phyloP scores from a whole-genome alignment of 148 eudicot genomes.

The Gaultheria prostrata region DNA sequence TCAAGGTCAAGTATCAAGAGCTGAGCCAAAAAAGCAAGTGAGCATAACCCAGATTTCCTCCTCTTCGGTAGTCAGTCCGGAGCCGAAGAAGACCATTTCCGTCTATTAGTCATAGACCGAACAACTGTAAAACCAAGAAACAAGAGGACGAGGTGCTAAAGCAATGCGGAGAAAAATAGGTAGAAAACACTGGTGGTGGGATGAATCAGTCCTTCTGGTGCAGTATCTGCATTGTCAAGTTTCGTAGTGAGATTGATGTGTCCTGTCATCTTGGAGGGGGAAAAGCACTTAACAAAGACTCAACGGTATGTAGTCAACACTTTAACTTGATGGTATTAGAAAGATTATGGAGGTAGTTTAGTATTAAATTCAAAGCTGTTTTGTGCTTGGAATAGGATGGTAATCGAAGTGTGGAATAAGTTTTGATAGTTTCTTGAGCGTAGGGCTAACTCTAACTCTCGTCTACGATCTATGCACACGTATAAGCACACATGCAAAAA shows the following conservation, averaged over 20 bases:
- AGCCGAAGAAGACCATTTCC: neutral
- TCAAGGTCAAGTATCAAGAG: neutral
- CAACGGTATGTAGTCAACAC: neutral
- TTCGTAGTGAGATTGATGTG: neutral
- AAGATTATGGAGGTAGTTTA: neutral
- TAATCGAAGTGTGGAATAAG: neutral
- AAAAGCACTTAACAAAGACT: constrained; percentile 7
- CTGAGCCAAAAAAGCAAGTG: neutral
- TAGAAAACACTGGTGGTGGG: neutral
- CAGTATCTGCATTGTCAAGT: constrained; percentile 5
- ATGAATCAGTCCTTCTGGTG: neutral
- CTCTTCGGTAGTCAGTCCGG: neutral
- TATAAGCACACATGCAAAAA: too few species aligned
- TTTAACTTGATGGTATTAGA: neutral
- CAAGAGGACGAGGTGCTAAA: neutral
- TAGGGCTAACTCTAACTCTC: neutral
- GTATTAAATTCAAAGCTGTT: neutral
- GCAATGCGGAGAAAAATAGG: neutral
- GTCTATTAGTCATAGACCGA: neutral
- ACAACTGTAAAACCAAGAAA: neutral
- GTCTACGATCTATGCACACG: neutral
- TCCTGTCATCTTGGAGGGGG: constrained; percentile 8
- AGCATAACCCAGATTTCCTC: too few species aligned
- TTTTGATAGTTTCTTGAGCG: neutral
- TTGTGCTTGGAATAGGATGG: neutral